phyloP scores from a whole-genome alignment of 768 basidiomycete species.

The Trametes villosa region DNA sequence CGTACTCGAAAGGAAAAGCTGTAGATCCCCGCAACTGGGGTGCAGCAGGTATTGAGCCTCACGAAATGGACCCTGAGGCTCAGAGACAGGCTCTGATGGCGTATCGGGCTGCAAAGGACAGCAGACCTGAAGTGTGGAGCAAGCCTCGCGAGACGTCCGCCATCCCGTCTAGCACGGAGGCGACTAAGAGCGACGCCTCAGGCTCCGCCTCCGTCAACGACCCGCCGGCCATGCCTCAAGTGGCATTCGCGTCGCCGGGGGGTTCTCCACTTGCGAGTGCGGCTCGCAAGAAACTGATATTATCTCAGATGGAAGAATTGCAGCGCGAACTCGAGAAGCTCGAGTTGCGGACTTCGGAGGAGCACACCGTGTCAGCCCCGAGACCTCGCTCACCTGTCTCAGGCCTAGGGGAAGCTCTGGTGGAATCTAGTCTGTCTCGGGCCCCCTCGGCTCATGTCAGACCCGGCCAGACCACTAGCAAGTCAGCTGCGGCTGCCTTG shows the following conservation, averaged over 20 bases:
- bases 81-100: background rate
- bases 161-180: background rate
- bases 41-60: background rate
- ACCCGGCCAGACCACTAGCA: background rate
- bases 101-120: background rate
- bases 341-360: background rate
- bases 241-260: no score
- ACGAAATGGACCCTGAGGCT: slow-evolving; percentile 1
- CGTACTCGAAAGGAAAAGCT: slow-evolving; percentile 3
- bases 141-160: background rate
- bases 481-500: background rate
- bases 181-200: background rate
- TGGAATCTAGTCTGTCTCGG: background rate
- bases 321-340: background rate
- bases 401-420: background rate
- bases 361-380: no score
- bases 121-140: no score
- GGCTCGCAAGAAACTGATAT: background rate
- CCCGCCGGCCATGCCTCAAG: no score
- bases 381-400: background rate
- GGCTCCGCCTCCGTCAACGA: no score
- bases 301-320: background rate
- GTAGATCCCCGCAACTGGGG: slow-evolving; percentile 14
- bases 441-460: background rate
- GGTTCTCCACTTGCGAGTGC: no score